Percentiles rank a stretch among this genome's conserved stretches.
phyloP scores from a whole-genome alignment of 192 early-diverging fungal genomes.

The Coemansia sp. region DNA sequence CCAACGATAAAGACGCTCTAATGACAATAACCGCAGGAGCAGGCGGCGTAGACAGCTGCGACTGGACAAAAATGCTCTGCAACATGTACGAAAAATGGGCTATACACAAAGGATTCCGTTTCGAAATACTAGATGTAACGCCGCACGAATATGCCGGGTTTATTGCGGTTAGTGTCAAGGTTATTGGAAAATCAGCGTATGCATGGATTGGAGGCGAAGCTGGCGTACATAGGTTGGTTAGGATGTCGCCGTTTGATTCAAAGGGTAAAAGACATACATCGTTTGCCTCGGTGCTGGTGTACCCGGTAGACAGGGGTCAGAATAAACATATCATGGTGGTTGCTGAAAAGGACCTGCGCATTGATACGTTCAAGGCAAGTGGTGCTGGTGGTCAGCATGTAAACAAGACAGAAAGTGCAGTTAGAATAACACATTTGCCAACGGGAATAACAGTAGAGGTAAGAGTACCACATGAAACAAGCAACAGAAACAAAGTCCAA shows the following conservation, averaged over 20 bases:
- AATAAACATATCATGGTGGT: conserved; percentile 38
- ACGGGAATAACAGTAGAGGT: conserved; percentile 69
- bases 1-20: conserved; percentile 50
- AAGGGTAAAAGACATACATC: conserved; percentile 63
- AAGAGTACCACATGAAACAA: not conserved
- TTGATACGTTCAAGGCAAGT: conserved; percentile 56
- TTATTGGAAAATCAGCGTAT: conserved; percentile 61
- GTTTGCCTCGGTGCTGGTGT: conserved; percentile 48
- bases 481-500: too few relatives aligned
- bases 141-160: conserved; percentile 1
- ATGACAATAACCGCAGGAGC: conserved; percentile 58
- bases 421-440: conserved; percentile 83
- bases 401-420: conserved; percentile 85
- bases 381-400: conserved; percentile 76
- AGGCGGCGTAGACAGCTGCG: conserved; percentile 63
- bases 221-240: conserved; percentile 69
- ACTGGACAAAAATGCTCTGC: conserved; percentile 64
- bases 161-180: conserved; percentile 7
- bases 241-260: conserved; percentile 67
- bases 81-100: conserved; percentile 61
- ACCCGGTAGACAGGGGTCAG: conserved; percentile 22
- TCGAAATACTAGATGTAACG: conserved; percentile 44
- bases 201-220: conserved; percentile 66
- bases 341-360: conserved; percentile 50
- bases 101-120: conserved; percentile 56